Percentiles rank a stretch among this genome's conserved stretches.
Conservation (phyloP, 208 protist species). For the Strigomonas culicis region DNA sequence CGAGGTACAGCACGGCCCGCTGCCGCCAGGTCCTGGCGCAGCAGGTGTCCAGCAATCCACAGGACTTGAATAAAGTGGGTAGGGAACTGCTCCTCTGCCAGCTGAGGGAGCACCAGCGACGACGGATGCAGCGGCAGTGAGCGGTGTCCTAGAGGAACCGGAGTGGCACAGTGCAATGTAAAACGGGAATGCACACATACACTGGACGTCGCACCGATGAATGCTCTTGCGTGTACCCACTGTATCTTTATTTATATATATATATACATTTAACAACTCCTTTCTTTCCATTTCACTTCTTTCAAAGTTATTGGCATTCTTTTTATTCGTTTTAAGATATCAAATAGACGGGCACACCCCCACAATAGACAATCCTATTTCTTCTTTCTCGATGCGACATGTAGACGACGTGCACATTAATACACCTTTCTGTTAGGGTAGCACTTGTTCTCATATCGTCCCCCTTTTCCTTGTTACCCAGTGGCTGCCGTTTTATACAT, state of each 20-base stretch:
- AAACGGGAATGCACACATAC: too few species aligned
- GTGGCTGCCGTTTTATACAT: too few species aligned
- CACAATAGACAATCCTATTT: too few species aligned
- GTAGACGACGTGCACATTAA: background rate
- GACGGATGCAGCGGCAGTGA: background rate
- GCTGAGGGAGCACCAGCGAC: conserved; percentile 22
- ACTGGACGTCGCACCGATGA: too few species aligned
- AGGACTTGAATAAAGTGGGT: background rate
- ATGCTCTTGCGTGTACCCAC: background rate
- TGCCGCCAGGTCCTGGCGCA: too few species aligned
- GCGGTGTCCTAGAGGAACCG: too few species aligned
- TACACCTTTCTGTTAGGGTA: too few species aligned
- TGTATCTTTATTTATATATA: conserved; percentile 9
- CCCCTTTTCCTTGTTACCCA: too few species aligned
- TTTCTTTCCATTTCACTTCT: background rate
- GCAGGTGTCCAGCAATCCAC: background rate
- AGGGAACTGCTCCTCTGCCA: background rate
- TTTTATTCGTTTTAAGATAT: background rate
- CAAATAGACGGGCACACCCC: too few species aligned
- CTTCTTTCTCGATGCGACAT: too few species aligned
- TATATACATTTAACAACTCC: conserved; percentile 9
- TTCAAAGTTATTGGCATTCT: background rate
- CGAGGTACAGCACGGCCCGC: background rate
- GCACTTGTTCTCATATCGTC: too few species aligned
- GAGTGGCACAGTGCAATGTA: too few species aligned